phyloP scores from a whole-genome alignment of 2,329 filamentous ascomycete species.

The Penicillium janthinellum region DNA sequence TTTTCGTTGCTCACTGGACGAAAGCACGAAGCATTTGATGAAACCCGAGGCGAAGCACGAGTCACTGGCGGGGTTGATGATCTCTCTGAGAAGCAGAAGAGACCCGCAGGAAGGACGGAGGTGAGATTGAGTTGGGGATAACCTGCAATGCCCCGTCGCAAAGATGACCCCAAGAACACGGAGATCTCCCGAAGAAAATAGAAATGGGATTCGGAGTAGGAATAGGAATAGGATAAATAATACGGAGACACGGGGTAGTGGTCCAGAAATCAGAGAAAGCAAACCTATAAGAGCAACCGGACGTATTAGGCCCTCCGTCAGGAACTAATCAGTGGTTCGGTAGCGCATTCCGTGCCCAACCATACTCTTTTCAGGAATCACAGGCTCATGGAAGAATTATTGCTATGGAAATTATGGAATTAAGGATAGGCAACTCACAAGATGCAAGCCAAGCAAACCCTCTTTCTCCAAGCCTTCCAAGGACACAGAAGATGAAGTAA shows the following conservation, averaged over 20 bases:
- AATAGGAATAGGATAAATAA: neutral
- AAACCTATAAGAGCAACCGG: slow-evolving; percentile 2
- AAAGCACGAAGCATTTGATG: neutral
- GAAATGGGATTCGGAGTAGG: neutral
- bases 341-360: neutral
- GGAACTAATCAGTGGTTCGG: neutral
- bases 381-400: neutral
- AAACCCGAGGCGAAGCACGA: neutral
- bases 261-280: neutral
- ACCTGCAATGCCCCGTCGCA: neutral
- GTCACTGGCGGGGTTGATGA: neutral
- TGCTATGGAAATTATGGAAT: too few relatives aligned
- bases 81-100: neutral
- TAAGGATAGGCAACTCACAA: neutral
- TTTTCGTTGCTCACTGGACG: neutral
- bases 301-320: neutral
- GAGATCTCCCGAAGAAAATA: slow-evolving; percentile 1
- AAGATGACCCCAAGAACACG: neutral
- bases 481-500: neutral
- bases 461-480: neutral
- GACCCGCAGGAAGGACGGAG: neutral
- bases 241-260: neutral
- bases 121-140: neutral
- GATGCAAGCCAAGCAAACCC: neutral
- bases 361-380: neutral